Evolutionary conservation across 2,329 filamentous ascomycete species (phyloP), one percentile per base, ranked within the genome.

Genomic region (Penicillium frequentans): DNA sequence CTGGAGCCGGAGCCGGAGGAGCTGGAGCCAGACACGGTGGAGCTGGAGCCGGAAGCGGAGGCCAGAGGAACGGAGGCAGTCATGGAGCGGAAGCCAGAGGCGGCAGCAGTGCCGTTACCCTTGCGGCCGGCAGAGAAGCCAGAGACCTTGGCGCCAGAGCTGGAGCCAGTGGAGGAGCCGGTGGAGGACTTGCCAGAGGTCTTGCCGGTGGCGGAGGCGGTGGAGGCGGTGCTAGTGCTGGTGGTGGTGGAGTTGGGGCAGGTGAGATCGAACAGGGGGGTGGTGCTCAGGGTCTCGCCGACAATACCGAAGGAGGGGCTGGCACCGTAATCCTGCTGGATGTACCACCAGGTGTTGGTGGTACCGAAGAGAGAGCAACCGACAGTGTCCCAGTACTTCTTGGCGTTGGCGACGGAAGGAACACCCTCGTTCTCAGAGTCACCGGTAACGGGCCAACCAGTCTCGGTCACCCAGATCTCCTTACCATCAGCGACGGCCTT

Each of bases 381-480:
- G 52, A 93, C 89, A 46, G 88, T 79, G 65, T 90, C 81, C 89
- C 90, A 96, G 83, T 86, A 96, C n/a, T 75, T 83, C 79, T 90
- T 82, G 44, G 92, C 90, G 70, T 93, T 93, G 52, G 82, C 77
- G 31, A 77, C 61, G 35, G 80, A 86, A 6, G 92, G 81, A 10
- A 88, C 81, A 42, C 85, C 90, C 49, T 84, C 71, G 64, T 86
- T 86, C 60, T 82, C 76, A 1, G 78, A 81, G 62, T 83, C 77
- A 55, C 91, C 92, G 67, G 81, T 86, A 52, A 92, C 86, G 49
- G 92, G 91, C 86, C 90, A 95, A 63, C 92, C 92, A 16, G 91
- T 95, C 82, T 96, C 91, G 27, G 91, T 95, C 61, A 96, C 83
- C 90, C 90, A 95, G 65, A 96, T 84, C 19, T 84, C 80, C 82